Percentiles rank a stretch among this genome's conserved stretches.
Evolutionary conservation across 352 stramenopile genomes (phyloP).

Genomic region (Ochromonadaceae sp.): DNA sequence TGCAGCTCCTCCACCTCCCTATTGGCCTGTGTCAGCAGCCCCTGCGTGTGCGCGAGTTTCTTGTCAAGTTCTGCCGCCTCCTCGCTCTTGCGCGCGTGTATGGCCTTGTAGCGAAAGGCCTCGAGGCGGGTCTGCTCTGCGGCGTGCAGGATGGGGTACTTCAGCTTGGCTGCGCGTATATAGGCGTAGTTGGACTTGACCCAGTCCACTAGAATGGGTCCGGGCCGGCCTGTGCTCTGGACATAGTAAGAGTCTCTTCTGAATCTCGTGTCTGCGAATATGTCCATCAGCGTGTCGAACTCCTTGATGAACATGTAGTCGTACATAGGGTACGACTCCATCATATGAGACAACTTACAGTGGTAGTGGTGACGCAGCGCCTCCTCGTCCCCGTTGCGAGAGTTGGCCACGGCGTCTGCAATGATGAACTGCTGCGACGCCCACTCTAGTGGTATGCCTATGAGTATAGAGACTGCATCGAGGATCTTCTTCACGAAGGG

Average conservation of each 20-base stretch:
- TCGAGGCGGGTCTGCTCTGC: neutral
- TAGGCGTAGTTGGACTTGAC: constrained; percentile 13
- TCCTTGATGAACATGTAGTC: neutral
- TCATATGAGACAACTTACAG: constrained; percentile 15
- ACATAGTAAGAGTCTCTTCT: constrained; percentile 3
- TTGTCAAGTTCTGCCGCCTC: neutral
- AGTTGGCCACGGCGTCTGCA: neutral
- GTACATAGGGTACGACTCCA: neutral
- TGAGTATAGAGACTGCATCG: neutral
- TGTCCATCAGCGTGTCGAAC: neutral
- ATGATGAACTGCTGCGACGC: constrained; percentile 8
- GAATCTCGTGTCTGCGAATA: constrained; percentile 7
- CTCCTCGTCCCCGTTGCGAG: constrained; percentile 12
- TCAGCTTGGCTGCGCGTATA: neutral
- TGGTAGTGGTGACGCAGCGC: neutral
- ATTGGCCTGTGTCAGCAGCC: neutral
- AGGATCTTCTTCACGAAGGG: constrained; percentile 12
- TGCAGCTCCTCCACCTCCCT: neutral
- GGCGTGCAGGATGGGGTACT: neutral
- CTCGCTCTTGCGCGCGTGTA: neutral
- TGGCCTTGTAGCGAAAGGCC: neutral
- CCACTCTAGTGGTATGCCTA: constrained; percentile 3
- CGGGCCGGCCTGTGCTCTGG: neutral
- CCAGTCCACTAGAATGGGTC: constrained; percentile 2
- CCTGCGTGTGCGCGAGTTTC: neutral